These are phyloP conservation scores for Aspergillus ustus DNA, from an alignment of 2,329 filamentous ascomycete species.

Conservation along the genomic window DNA sequence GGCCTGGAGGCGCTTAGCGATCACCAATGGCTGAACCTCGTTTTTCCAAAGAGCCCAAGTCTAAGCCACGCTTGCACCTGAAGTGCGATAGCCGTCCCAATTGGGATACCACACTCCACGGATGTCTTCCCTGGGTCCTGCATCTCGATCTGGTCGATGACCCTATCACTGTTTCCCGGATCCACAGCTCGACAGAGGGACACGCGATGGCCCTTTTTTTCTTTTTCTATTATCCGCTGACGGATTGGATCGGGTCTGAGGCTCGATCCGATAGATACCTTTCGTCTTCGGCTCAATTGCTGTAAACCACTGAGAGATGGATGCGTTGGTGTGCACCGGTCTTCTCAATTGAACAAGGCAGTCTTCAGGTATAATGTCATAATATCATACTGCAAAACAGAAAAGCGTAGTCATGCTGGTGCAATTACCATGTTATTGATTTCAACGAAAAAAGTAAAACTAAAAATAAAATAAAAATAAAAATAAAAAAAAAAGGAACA, in stretches of 20 bases:
- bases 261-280: background rate
- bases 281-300: background rate
- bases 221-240: slow-evolving; percentile 21
- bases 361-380: background rate
- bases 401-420: background rate
- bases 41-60: background rate
- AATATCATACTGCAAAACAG: background rate
- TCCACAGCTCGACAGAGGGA: slow-evolving; percentile 23
- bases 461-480: slow-evolving; percentile 6
- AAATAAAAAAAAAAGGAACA: slow-evolving; percentile 11
- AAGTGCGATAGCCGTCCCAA: background rate
- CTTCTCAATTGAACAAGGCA: background rate
- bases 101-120: background rate
- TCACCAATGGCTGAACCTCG: background rate
- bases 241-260: slow-evolving; percentile 7
- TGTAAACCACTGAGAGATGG: background rate
- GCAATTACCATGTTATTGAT: background rate
- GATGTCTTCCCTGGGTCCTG: background rate
- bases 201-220: slow-evolving; percentile 25
- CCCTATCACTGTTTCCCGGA: slow-evolving; percentile 21
- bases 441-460: slow-evolving; percentile 8
- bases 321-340: background rate
- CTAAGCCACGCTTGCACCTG: slow-evolving; percentile 10
- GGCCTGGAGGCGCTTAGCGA: slow-evolving; percentile 1
- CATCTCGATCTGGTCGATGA: slow-evolving; percentile 22